Percentiles rank a stretch among this genome's conserved stretches.
These are phyloP conservation scores for Amylocarpus encephaloides DNA, from an alignment of 2,329 filamentous ascomycete genomes.

Conservation along the genomic window DNA sequence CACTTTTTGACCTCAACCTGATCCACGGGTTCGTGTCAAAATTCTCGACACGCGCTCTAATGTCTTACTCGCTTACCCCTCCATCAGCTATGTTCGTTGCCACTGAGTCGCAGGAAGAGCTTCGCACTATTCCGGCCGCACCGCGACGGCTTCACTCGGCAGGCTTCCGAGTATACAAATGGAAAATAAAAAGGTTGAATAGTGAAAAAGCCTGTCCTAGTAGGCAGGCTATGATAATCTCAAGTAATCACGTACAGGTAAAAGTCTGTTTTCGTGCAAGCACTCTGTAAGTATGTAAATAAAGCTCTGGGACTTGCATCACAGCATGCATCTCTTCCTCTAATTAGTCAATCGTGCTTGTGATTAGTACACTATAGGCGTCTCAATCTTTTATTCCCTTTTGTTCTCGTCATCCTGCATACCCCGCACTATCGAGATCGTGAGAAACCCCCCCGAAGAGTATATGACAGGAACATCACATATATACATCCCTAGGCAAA, in stretches of 20 bases:
- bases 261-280: neutral
- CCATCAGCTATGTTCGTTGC: too few relatives aligned
- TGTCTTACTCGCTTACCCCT: too few relatives aligned
- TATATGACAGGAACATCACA: too few relatives aligned
- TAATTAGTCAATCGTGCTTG: conserved; percentile 2
- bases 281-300: neutral
- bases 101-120: too few relatives aligned
- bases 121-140: too few relatives aligned
- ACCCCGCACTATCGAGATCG: neutral
- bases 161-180: neutral
- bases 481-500: too few relatives aligned
- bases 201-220: neutral
- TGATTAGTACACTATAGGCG: neutral
- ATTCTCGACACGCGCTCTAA: too few relatives aligned
- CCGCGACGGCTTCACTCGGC: too few relatives aligned
- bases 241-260: neutral
- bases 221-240: neutral
- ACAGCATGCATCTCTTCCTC: neutral
- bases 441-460: neutral
- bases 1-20: neutral
- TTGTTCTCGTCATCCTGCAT: neutral
- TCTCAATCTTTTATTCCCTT: neutral
- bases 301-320: conserved; percentile 1
- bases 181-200: neutral
- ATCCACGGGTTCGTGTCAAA: too few relatives aligned